Conservation (phyloP, 2,329 filamentous ascomycete species). For the Colletotrichum chlorophyti region DNA sequence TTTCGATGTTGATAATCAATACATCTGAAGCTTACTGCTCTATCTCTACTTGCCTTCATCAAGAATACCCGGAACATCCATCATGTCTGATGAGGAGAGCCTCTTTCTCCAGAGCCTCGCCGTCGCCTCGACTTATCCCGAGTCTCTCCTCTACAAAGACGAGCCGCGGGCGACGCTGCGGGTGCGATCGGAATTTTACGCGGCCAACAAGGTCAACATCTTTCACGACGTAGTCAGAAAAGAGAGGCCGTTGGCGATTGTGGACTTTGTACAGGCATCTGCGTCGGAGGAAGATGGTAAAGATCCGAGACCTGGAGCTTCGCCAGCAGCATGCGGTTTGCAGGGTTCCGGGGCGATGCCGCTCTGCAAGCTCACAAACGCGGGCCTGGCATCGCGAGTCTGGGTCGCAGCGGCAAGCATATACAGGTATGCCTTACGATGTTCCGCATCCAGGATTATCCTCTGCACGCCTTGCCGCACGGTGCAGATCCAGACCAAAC, state of each 20-base stretch:
- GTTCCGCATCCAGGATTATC: slow-evolving; percentile 7
- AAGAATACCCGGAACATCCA: background rate
- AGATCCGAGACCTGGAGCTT: slow-evolving; percentile 12
- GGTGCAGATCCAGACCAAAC: background rate
- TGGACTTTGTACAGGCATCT: background rate
- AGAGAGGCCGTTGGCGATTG: slow-evolving; percentile 4
- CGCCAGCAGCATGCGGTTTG: slow-evolving; percentile 10
- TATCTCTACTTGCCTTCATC: background rate
- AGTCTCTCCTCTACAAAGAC: background rate
- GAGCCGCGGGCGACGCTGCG: background rate
- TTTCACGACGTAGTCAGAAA: background rate
- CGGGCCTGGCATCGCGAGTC: background rate
- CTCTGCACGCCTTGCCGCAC: background rate
- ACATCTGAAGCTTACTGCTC: no score
- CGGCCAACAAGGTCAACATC: background rate
- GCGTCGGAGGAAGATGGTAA: background rate
- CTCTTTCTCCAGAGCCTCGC: slow-evolving; percentile 6
- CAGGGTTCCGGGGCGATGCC: background rate
- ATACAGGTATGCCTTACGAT: slow-evolving; percentile 15
- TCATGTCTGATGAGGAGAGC: background rate
- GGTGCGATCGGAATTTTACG: background rate
- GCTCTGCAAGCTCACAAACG: background rate
- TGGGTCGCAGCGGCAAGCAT: slow-evolving; percentile 13
- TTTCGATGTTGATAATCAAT: no score
- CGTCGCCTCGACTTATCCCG: slow-evolving; percentile 10